Evolutionary conservation across 192 early-diverging fungal species (phyloP), one percentile per base, ranked within the genome.

Genomic region (Rhizoclosmatium sp.): DNA sequence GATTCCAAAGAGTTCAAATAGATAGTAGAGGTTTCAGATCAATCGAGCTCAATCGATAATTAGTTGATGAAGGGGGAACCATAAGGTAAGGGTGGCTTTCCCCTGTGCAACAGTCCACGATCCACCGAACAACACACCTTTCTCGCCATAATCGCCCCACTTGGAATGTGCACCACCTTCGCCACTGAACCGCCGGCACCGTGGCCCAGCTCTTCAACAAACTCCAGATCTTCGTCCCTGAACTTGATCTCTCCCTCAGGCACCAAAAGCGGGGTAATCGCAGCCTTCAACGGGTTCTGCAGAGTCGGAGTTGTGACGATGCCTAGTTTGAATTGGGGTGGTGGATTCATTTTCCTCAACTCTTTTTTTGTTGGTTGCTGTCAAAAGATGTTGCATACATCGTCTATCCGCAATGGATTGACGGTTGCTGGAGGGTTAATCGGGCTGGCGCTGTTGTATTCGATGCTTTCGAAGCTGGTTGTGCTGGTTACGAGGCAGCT

Each of bases 101-200:
- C 31, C 31, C 31, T 31, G 31, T 31, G 31, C 31, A 31, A 31
- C 31, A 31, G 0, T 23, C 42, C 39, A 39, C 69, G 60, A 14
- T 48, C 4, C 71, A 75, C 21, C 4, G 4, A 44, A 48, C 77
- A 58, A 54, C 40, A 56, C 16, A 95, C 94, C 93, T 99, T 99
- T 56, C 94, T 90, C n/a, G 98, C 98, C 95, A 99, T 96, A 41
- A 97, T 87, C 39, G 88, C 86, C 10, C 83, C 83, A 16, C 86
- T 91, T n/a, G 93, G 93, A 58, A 82, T 76, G 82, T 98, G 93
- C 69, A 88, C 76, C n/a, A 97, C 94, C 83, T 94, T 94, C 48
- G 92, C 87, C 39, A 99, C 98, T 1, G 95, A 95, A n/a, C 97
- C 97, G 60, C 95, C 95, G n/a, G 93, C 93, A 5, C 97, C 97